Evolutionary conservation across 108 stramenopile genomes (phyloP).

Genomic region (Craspedostauros australis): DNA sequence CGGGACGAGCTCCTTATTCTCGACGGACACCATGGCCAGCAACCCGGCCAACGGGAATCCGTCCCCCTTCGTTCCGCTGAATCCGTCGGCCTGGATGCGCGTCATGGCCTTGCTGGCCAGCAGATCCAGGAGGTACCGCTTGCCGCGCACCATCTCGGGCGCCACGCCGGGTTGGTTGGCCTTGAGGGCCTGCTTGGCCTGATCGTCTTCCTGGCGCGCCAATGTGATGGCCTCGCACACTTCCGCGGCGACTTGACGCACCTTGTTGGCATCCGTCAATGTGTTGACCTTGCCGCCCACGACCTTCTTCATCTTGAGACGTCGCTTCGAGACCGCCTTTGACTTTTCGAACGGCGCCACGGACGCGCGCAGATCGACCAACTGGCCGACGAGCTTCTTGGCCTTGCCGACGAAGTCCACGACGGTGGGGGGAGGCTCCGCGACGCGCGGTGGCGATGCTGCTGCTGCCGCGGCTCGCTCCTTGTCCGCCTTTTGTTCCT

Average conservation of each 20-base stretch:
- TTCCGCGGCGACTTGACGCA: slow-evolving; percentile 47
- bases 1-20: slow-evolving; percentile 51
- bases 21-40: slow-evolving; percentile 51
- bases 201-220: slow-evolving; percentile 47
- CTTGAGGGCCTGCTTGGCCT: slow-evolving; percentile 17
- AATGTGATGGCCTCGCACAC: slow-evolving; percentile 43
- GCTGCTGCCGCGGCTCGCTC: slow-evolving; percentile 1
- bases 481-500: slow-evolving; percentile 2
- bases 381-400: slow-evolving; percentile 42
- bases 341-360: slow-evolving; percentile 58
- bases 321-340: slow-evolving; percentile 41
- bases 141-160: slow-evolving; percentile 54
- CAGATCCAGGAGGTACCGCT: slow-evolving; percentile 75
- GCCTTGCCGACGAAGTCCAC: slow-evolving; percentile 40
- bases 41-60: slow-evolving; percentile 76
- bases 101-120: slow-evolving; percentile 62
- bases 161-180: slow-evolving; percentile 19
- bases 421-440: slow-evolving; percentile 7
- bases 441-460: slow-evolving; percentile 1
- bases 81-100: slow-evolving; percentile 80
- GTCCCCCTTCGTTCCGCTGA: slow-evolving; percentile 78
- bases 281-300: slow-evolving; percentile 81
- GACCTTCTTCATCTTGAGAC: slow-evolving; percentile 78
- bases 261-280: slow-evolving; percentile 53
- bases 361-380: slow-evolving; percentile 40